A percentile compares a stretch with the other conserved stretches of the same genome.
Evolutionary conservation across 768 basidiomycete species (phyloP).

Genomic region (Termitomyces sp.): DNA sequence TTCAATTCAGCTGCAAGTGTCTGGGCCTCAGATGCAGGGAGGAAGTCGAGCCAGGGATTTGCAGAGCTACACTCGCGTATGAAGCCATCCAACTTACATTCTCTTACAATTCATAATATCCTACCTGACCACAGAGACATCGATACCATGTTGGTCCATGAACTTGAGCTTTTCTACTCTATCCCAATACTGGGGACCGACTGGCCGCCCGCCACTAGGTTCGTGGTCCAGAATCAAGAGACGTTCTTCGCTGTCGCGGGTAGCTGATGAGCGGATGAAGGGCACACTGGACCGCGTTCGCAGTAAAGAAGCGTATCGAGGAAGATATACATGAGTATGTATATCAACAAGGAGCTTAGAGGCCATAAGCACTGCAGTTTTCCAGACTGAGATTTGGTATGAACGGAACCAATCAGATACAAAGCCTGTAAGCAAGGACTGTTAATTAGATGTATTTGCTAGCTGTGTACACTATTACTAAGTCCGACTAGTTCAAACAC

Average conservation of each 20-base stretch:
- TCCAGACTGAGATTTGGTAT: not conserved
- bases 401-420: constrained; percentile 13
- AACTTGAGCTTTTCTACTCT: constrained; percentile 69
- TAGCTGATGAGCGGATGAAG: constrained; percentile 48
- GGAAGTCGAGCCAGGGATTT: constrained; percentile 91
- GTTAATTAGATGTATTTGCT: not conserved
- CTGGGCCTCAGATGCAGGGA: constrained; percentile 61
- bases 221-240: constrained; percentile 76
- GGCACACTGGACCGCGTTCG: constrained; percentile 60
- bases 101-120: not conserved
- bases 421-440: constrained; percentile 4
- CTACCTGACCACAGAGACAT: constrained; percentile 74
- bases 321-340: constrained; percentile 83
- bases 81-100: not conserved
- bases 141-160: constrained; percentile 80
- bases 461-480: not conserved
- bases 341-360: constrained; percentile 61
- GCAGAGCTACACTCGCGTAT: constrained; percentile 48
- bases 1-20: constrained; percentile 68
- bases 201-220: constrained; percentile 72
- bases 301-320: constrained; percentile 68
- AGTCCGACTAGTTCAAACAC: constrained; percentile 6
- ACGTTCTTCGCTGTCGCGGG: constrained; percentile 49
- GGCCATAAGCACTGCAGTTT: constrained; percentile 10
- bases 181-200: constrained; percentile 85